Percentiles rank a stretch among this genome's conserved stretches.
phyloP scores from a whole-genome alignment of 148 eudicot species.

The Rhododendron griersonianum region DNA sequence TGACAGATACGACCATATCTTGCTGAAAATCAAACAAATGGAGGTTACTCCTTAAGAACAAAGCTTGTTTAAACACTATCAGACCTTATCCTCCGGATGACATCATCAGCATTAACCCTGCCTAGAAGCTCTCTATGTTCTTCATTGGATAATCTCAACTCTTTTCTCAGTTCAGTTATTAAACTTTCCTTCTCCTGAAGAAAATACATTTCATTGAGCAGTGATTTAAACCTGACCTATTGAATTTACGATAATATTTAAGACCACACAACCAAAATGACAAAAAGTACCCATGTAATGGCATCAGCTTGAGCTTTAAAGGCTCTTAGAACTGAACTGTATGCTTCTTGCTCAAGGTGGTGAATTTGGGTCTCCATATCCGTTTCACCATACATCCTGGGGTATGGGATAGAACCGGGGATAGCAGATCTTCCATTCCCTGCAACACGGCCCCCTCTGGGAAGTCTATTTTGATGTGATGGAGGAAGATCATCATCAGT shows the following conservation, averaged over 20 bases:
- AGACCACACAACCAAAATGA: not conserved
- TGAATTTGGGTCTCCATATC: slow-evolving; percentile 65
- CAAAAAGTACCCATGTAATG: slow-evolving; percentile 56
- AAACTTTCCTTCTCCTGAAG: slow-evolving; percentile 76
- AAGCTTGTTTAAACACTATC: not conserved
- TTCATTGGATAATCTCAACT: slow-evolving; percentile 86
- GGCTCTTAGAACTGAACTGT: slow-evolving; percentile 62
- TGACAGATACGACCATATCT: slow-evolving; percentile 6
- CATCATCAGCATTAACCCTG: slow-evolving; percentile 78
- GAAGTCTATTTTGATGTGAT: slow-evolving; percentile 43
- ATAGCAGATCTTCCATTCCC: slow-evolving; percentile 54
- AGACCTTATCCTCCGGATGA: slow-evolving; percentile 79
- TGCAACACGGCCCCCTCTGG: slow-evolving; percentile 47
- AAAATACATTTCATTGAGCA: slow-evolving; percentile 24
- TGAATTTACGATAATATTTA: slow-evolving; percentile 4
- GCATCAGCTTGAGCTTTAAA: slow-evolving; percentile 82
- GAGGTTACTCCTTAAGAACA: not conserved
- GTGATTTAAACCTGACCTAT: slow-evolving; percentile 20
- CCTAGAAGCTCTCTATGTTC: slow-evolving; percentile 82
- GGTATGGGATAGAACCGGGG: slow-evolving; percentile 33
- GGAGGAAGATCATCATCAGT: slow-evolving; percentile 70
- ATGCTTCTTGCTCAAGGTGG: slow-evolving; percentile 69
- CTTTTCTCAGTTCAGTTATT: slow-evolving; percentile 91
- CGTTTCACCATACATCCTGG: slow-evolving; percentile 40
- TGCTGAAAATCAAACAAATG: not conserved